phyloP scores from a whole-genome alignment of 1,284 basidiomycete genomes.

The Malassezia dermatis region DNA sequence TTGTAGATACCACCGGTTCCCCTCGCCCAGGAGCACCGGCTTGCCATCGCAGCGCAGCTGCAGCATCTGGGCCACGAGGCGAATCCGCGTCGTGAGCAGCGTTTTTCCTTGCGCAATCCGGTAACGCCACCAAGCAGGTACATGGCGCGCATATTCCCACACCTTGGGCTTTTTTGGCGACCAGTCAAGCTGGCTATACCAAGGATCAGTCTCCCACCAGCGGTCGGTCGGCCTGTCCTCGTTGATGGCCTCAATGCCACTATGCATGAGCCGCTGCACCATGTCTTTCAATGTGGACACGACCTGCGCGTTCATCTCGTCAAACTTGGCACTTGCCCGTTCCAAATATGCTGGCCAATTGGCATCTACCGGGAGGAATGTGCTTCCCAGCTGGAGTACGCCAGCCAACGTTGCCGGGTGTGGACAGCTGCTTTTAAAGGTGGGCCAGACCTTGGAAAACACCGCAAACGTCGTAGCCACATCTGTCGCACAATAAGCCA shows the following conservation, averaged over 20 bases:
- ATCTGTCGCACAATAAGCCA: slow-evolving; percentile 80
- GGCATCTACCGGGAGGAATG: slow-evolving; percentile 80
- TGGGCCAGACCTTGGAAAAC: slow-evolving; percentile 68
- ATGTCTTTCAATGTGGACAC: slow-evolving; percentile 60
- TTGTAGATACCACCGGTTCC: background rate
- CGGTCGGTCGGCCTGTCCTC: slow-evolving; percentile 18
- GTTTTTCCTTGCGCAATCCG: slow-evolving; percentile 22
- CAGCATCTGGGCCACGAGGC: slow-evolving; percentile 26
- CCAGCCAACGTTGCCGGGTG: slow-evolving; percentile 89
- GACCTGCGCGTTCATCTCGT: slow-evolving; percentile 64
- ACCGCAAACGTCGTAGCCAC: slow-evolving; percentile 76
- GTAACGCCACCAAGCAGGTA: slow-evolving; percentile 35
- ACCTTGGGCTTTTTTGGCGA: slow-evolving; percentile 63
- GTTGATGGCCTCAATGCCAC: slow-evolving; percentile 21
- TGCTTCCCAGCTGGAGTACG: slow-evolving; percentile 78
- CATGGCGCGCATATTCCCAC: background rate
- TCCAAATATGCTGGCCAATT: slow-evolving; percentile 74
- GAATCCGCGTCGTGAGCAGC: slow-evolving; percentile 18
- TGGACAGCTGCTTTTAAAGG: slow-evolving; percentile 73
- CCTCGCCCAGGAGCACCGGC: slow-evolving; percentile 14
- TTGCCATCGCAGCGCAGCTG: slow-evolving; percentile 23
- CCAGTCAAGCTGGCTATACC: slow-evolving; percentile 91
- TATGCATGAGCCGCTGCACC: slow-evolving; percentile 54
- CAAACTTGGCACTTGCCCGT: slow-evolving; percentile 68
- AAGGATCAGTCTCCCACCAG: slow-evolving; percentile 65